Conservation (phyloP, 768 basidiomycete genomes). For the Lentinus tigrinus region DNA sequence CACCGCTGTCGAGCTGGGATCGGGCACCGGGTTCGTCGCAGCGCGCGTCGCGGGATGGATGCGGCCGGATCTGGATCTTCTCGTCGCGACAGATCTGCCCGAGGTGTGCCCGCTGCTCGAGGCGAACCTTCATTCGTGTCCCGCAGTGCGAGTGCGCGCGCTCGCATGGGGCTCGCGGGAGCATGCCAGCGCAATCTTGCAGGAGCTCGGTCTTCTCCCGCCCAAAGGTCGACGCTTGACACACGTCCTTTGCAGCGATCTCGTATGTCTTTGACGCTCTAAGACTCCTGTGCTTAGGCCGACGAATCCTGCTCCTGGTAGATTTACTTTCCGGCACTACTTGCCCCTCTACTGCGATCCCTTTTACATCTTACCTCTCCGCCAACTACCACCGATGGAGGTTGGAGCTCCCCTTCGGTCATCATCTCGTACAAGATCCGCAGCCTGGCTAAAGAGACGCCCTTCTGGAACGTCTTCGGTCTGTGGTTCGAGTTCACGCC, state of each 20-base stretch:
- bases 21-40: constrained; percentile 69
- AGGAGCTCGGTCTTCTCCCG: constrained; percentile 33
- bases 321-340: constrained; percentile 85
- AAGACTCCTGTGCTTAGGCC: not conserved
- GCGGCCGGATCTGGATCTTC: constrained; percentile 20
- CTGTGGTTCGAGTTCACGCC: constrained; percentile 71
- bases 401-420: constrained; percentile 34
- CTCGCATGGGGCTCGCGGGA: constrained; percentile 67
- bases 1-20: constrained; percentile 72
- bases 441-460: constrained; percentile 66
- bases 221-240: constrained; percentile 35
- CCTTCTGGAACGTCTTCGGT: constrained; percentile 81
- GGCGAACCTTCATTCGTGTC: constrained; percentile 33
- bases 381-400: constrained; percentile 30
- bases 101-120: constrained; percentile 61
- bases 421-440: constrained; percentile 78
- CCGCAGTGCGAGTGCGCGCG: constrained; percentile 46
- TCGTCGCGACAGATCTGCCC: constrained; percentile 72
- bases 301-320: constrained; percentile 28
- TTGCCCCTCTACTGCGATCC: constrained; percentile 73
- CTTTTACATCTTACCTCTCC: constrained; percentile 70
- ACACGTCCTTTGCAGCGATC: constrained; percentile 81
- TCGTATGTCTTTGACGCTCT: constrained; percentile 47
- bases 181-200: constrained; percentile 41
- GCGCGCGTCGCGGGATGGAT: constrained; percentile 48